Base-by-base conservation (phyloP, 768 basidiomycete genomes). In the Boletus coccyginus region DNA sequence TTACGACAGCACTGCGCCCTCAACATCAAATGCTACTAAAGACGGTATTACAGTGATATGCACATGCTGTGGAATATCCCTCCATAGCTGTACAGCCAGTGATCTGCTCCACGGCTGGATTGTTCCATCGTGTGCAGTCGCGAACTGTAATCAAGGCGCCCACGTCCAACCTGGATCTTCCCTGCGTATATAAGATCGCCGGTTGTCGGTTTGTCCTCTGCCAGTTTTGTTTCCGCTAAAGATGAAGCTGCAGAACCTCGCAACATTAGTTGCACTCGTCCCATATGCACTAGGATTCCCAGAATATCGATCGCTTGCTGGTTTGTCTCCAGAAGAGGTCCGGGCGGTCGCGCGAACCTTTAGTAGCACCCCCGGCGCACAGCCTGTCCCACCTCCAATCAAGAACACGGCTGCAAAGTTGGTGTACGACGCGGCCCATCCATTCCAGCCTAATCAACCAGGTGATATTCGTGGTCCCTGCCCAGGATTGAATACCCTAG, bases 391-490 rank as follows among this genome's bases (percentile, higher is more conserved):
- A 2, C 61, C 55, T 42, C 27, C 66, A 13, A 50, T 67, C 50
- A 66, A 63, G 2, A 62, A 67, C 21, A 67, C 66, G 1, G 63
- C 66, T 6, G 40, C 66, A 27, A 68, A 67, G 48, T 14, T 63
- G 41, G 66, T 69, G 5, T 32, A 61, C 38, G 66, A 66, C 16
- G 40, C 16, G 1, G 47, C 31, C 10, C 66, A 68, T n/a, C 64
- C 66, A 17, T 69, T 47, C 31, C 2, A 27, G 2, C 53, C 55
- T 4, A 53, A 51, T 27, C 45, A 0, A 33, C 63, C 66, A 7
- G 58, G 63, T 27, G 66, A 68, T 24, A 60, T 69, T 29, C 66
- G 66, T 46, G 66, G 66, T 5, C 67, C 66, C 8, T 67, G 59
- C 35, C 64, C 66, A 0, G 66, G 66, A 53, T 36, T 67, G 51